Evolutionary conservation across 805 yeast species (phyloP).

Genomic region (Candida orba): DNA sequence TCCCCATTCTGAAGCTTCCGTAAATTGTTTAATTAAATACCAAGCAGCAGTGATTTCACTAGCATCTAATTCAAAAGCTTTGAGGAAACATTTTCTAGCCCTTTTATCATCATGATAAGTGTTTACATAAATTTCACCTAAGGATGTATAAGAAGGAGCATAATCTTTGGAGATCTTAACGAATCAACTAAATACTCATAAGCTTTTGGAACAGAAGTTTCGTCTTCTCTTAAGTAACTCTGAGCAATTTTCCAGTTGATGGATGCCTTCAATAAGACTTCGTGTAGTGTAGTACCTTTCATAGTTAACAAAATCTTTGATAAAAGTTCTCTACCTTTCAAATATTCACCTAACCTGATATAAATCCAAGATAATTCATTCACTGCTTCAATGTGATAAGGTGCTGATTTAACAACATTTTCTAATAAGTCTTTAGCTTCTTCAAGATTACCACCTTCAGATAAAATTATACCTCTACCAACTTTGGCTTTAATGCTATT

Average conservation of each 20-base stretch:
- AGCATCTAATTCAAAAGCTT: slow-evolving; percentile 82
- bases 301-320: slow-evolving; percentile 27
- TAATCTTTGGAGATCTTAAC: slow-evolving; percentile 52
- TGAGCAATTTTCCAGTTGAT: slow-evolving; percentile 71
- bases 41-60: slow-evolving; percentile 71
- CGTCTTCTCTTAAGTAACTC: slow-evolving; percentile 36
- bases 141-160: slow-evolving; percentile 75
- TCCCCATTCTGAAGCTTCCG: slow-evolving; percentile 71
- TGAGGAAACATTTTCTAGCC: slow-evolving; percentile 81
- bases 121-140: slow-evolving; percentile 67
- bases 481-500: slow-evolving; percentile 55
- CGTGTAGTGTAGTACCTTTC: slow-evolving; percentile 44
- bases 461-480: slow-evolving; percentile 74
- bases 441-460: slow-evolving; percentile 52
- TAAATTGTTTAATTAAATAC: slow-evolving; percentile 62
- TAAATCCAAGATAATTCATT: slow-evolving; percentile 77
- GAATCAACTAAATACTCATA: slow-evolving; percentile 54
- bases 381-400: slow-evolving; percentile 52
- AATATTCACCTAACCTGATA: slow-evolving; percentile 43
- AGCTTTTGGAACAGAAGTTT: slow-evolving; percentile 34
- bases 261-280: slow-evolving; percentile 50
- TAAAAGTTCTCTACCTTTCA: slow-evolving; percentile 47
- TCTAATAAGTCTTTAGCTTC: slow-evolving; percentile 49
- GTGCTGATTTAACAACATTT: slow-evolving; percentile 40
- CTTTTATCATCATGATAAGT: slow-evolving; percentile 51